Conservation (phyloP, 805 yeast species). For the Sugiyamaella marilandica region DNA sequence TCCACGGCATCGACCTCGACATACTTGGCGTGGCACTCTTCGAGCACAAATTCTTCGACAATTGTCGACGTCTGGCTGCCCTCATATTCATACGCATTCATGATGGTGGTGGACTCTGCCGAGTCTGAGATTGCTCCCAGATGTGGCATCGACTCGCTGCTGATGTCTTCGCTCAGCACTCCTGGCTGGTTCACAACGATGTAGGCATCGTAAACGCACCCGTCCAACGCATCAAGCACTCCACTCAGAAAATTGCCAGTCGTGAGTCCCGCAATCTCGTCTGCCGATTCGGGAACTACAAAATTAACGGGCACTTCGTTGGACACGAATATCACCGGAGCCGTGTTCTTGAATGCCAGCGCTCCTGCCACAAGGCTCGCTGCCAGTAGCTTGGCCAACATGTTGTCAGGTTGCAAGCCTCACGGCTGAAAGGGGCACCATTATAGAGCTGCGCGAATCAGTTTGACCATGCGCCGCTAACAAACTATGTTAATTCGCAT, state of each 20-base stretch:
- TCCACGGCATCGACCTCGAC: constrained; percentile 39
- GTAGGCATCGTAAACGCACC: constrained; percentile 54
- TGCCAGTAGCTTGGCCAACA: neutral
- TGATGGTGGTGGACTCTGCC: neutral
- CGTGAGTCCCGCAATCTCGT: neutral
- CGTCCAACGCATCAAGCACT: constrained; percentile 15
- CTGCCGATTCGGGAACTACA: neutral
- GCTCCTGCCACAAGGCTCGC: neutral
- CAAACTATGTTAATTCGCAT: too few relatives aligned
- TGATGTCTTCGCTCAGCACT: constrained; percentile 40
- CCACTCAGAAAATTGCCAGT: neutral
- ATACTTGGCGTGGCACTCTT: constrained; percentile 50
- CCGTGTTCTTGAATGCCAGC: neutral
- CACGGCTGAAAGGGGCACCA: neutral
- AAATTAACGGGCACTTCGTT: neutral
- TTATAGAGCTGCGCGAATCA: too few relatives aligned
- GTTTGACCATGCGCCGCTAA: too few relatives aligned
- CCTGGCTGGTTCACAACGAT: constrained; percentile 54
- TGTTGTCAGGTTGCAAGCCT: neutral
- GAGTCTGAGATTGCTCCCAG: neutral
- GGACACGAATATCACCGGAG: constrained; percentile 8
- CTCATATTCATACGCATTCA: constrained; percentile 2
- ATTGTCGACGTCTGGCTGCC: neutral
- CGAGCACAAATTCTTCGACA: constrained; percentile 33
- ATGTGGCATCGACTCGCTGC: constrained; percentile 40